A percentile compares a stretch with the other conserved stretches of the same genome.
Evolutionary conservation across 768 basidiomycete genomes (phyloP).

Genomic region (Austroboletus eburneus): DNA sequence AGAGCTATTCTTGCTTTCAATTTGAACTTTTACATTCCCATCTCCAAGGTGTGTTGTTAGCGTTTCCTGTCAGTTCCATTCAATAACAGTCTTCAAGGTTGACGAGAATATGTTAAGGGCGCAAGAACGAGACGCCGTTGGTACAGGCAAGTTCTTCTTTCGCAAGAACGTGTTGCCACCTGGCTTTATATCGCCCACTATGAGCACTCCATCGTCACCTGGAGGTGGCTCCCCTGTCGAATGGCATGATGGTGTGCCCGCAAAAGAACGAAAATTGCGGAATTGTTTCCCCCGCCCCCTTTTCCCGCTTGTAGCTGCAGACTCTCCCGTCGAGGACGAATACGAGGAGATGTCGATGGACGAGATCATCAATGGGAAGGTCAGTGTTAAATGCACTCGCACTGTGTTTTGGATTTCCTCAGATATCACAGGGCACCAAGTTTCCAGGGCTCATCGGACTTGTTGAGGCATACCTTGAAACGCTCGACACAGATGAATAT

Average conservation of each 20-base stretch:
- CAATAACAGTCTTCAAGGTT: constrained; percentile 50
- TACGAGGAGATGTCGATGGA: constrained; percentile 90
- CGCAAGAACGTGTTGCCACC: constrained; percentile 76
- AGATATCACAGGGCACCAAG: constrained; percentile 42
- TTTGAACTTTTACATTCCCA: constrained; percentile 94
- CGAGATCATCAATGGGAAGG: constrained; percentile 95
- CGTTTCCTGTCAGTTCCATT: neutral
- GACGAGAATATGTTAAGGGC: constrained; percentile 95
- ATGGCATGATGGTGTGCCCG: constrained; percentile 29
- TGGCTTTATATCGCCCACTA: constrained; percentile 34
- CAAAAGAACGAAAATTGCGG: constrained; percentile 61
- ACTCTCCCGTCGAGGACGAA: constrained; percentile 66
- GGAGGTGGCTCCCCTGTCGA: constrained; percentile 35
- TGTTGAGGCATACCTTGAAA: constrained; percentile 80
- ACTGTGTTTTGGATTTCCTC: neutral
- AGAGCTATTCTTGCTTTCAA: constrained; percentile 89
- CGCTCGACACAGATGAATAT: constrained; percentile 67
- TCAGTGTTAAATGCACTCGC: constrained; percentile 25
- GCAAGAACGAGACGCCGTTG: constrained; percentile 76
- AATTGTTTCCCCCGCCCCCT: constrained; percentile 64
- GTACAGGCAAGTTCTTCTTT: constrained; percentile 81
- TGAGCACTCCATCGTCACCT: constrained; percentile 46
- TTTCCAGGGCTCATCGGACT: constrained; percentile 83
- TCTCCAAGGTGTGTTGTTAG: constrained; percentile 69
- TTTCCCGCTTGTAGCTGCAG: constrained; percentile 47